Base-by-base conservation (phyloP, 768 basidiomycete species). In the Termitomyces sp. region DNA sequence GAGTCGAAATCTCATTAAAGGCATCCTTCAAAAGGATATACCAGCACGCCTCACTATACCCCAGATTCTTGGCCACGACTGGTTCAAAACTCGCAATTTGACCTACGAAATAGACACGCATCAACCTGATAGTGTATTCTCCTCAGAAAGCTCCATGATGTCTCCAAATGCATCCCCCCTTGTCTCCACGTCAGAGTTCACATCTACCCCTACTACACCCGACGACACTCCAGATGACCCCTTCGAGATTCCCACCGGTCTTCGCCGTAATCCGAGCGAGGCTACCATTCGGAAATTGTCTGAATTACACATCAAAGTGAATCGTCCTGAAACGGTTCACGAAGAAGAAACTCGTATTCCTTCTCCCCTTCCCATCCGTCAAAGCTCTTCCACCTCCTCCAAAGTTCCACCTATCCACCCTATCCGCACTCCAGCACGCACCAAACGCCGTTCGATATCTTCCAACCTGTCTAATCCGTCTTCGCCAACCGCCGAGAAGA, bases 401-500 rank as follows among this genome's bases (percentile, higher is more conserved):
- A 78, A 76, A 56, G 68, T 77, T 14, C 82, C 91, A 28, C 85
- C 87, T 30, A 68, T 80, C 0, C 75, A 82, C 62, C 85, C 92
- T 4, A 75, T 85, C 24, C 90, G 95, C 11, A 99, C 96, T 0
- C 96, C 96, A 4, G 93, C 88, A 3, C 85, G 95, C 11, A 98
- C 96, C 2, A 99, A 99, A 69, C 87, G 96, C 4, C 89, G 96
- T 24, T 97, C 94, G 2, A 88, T 98, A 5, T 96, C 94, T 1
- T 96, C 94, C 2, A 87, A 86, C 7, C 75, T 93, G 59, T 90
- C 89, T 33, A 85, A 88, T 52, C 75, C 80, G 10, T 74, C 74
- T 10, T 81, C 84, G 0, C 79, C 81, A 1, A 72, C 73, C 0
- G 68, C 70, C 3, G 84, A 86, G 18, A 85, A 80, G 57, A 66